Percentiles rank a stretch among this genome's conserved stretches.
These are phyloP conservation scores for Misopates orontium DNA, from an alignment of 257 asterid genomes.

Conservation along the genomic window DNA sequence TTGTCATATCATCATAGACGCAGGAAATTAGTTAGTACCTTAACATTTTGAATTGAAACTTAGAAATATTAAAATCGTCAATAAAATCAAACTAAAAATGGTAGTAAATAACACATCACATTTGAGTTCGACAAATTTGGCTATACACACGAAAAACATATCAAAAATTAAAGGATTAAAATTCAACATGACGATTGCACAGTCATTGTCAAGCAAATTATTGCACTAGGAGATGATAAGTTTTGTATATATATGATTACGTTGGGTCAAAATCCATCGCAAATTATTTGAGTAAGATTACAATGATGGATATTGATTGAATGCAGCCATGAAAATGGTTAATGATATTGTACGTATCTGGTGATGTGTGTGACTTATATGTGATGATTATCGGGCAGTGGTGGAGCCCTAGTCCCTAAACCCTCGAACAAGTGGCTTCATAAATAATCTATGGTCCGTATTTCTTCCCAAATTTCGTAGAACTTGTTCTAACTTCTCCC, in stretches of 20 bases:
- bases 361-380: conserved; percentile 14
- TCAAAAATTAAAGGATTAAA: not conserved
- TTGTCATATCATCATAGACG: no score
- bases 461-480: not conserved
- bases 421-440: conserved; percentile 20
- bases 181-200: not conserved
- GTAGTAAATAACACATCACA: no score
- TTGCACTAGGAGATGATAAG: conserved; percentile 15
- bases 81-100: no score
- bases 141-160: no score
- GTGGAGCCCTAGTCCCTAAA: conserved; percentile 13
- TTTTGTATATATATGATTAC: conserved; percentile 1
- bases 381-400: not conserved
- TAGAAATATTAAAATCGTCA: no score
- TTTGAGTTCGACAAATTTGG: no score
- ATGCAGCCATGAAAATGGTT: not conserved
- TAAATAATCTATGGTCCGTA: not conserved
- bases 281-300: conserved; percentile 13
- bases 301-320: not conserved
- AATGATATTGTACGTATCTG: not conserved
- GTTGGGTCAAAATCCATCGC: conserved; percentile 15
- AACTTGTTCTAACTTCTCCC: not conserved
- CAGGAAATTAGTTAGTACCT: no score
- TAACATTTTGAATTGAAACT: no score
- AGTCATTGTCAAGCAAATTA: conserved; percentile 29